A percentile compares a stretch with the other conserved stretches of the same genome.
phyloP scores from a whole-genome alignment of 2,329 filamentous ascomycete genomes.

The Ophiosphaerella narmari region DNA sequence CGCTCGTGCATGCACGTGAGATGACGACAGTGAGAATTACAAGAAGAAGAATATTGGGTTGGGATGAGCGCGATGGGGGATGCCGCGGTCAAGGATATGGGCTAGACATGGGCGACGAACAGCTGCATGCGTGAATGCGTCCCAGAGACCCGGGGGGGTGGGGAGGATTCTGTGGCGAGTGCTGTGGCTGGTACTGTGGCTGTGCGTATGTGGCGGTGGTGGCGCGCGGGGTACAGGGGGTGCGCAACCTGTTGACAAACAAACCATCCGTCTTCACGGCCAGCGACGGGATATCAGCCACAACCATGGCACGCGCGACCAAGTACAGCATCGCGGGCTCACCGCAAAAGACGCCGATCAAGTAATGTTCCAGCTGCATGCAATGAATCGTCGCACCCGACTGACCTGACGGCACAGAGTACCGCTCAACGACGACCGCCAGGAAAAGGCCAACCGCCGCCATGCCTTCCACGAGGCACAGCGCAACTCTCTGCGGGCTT shows the following conservation, averaged over 20 bases:
- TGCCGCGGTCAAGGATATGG: neutral
- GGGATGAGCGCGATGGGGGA: neutral
- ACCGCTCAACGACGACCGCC: constrained; percentile 91
- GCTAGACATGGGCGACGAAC: neutral
- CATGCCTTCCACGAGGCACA: constrained; percentile 88
- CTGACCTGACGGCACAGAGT: constrained; percentile 62
- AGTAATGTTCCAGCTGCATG: constrained; percentile 16
- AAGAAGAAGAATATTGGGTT: neutral
- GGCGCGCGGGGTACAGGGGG: neutral
- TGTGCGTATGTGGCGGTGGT: neutral
- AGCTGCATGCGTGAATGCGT: neutral
- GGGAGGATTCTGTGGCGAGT: neutral
- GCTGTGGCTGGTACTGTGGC: neutral
- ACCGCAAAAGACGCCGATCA: constrained; percentile 52
- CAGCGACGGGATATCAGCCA: constrained; percentile 17
- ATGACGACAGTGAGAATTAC: neutral
- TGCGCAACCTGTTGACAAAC: constrained; percentile 28
- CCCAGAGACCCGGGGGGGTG: neutral
- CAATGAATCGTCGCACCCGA: neutral
- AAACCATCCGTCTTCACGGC: constrained; percentile 4
- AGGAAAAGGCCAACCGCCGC: constrained; percentile 87
- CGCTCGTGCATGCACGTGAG: constrained; percentile 1
- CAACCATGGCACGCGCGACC: constrained; percentile 60
- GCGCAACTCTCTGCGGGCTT: constrained; percentile 87
- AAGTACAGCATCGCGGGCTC: constrained; percentile 52